Percentiles rank a stretch among this genome's conserved stretches.
Conservation (phyloP, 495 filamentous ascomycete species). For the Penicillium ucsense region DNA sequence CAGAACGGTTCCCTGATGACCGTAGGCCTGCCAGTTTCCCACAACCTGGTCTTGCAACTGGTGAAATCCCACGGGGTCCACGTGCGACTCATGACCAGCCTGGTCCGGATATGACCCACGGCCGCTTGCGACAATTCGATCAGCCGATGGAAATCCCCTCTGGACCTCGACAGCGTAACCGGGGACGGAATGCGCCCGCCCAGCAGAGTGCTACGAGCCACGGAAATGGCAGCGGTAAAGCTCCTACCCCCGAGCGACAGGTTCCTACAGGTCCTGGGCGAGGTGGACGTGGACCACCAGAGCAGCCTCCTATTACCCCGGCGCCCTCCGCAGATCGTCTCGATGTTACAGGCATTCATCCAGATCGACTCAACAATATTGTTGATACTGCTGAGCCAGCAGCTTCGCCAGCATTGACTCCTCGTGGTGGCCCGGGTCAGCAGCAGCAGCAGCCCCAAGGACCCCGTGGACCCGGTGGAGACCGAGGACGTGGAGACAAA, state of each 20-base stretch:
- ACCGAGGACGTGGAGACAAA: conserved; percentile 34
- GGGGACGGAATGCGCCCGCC: conserved; percentile 17
- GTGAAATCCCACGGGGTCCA: conserved; percentile 33
- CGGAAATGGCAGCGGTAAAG: conserved; percentile 18
- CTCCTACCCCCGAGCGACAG: conserved; percentile 21
- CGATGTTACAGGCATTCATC: conserved; percentile 36
- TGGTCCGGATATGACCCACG: conserved; percentile 43
- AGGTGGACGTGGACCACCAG: conserved; percentile 19
- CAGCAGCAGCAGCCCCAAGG: conserved; percentile 7
- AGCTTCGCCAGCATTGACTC: conserved; percentile 14
- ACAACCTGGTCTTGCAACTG: conserved; percentile 15
- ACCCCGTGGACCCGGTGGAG: conserved; percentile 25
- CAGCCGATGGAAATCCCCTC: conserved; percentile 52
- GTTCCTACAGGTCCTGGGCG: conserved; percentile 30
- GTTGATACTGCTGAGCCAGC: conserved; percentile 13
- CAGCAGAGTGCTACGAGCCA: conserved; percentile 17
- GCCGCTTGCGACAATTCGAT: conserved; percentile 45
- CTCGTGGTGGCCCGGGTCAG: conserved; percentile 20
- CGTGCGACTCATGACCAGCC: conserved; percentile 21
- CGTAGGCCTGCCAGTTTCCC: conserved; percentile 20
- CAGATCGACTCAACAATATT: conserved; percentile 35
- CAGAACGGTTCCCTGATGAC: conserved; percentile 31
- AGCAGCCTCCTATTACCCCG: conserved; percentile 15
- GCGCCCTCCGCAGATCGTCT: conserved; percentile 17
- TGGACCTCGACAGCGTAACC: conserved; percentile 50